A percentile compares a stretch with the other conserved stretches of the same genome.
Conservation (phyloP, 1,139 yeast species). For the Zygosaccharomyces pseudobailii region DNA sequence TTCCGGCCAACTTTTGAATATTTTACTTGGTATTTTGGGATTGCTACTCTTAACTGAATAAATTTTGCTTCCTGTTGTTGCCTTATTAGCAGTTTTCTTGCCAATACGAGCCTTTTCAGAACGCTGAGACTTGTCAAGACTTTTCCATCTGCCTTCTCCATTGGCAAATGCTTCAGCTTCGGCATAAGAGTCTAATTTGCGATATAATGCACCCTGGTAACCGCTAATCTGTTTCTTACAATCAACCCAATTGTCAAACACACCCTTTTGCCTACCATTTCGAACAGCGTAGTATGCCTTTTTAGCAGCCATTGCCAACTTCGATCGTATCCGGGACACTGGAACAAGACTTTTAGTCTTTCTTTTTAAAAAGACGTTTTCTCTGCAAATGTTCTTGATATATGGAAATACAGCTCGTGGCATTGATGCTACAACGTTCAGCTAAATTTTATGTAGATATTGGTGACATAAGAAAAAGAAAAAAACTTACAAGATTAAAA, state of each 20-base stretch:
- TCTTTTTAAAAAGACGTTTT: background rate
- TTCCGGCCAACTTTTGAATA: conserved; percentile 44
- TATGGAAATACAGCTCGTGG: background rate
- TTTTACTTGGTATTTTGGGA: conserved; percentile 27
- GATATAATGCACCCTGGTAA: conserved; percentile 48
- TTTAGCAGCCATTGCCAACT: conserved; percentile 12
- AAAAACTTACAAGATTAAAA: background rate
- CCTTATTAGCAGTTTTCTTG: background rate
- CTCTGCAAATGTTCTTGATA: background rate
- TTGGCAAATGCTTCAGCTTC: conserved; percentile 45
- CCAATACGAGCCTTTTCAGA: background rate
- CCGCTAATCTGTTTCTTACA: conserved; percentile 49
- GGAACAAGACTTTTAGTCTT: background rate
- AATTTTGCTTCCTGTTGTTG: conserved; percentile 9
- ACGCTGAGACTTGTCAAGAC: background rate
- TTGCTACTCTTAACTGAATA: conserved; percentile 43
- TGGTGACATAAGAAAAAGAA: background rate
- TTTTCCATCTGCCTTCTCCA: conserved; percentile 3
- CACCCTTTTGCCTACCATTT: conserved; percentile 49
- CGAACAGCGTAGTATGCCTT: conserved; percentile 53
- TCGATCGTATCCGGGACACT: background rate
- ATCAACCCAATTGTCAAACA: conserved; percentile 49
- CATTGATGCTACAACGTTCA: background rate
- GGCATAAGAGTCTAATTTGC: conserved; percentile 43
- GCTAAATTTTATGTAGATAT: background rate